phyloP scores from a whole-genome alignment of 1,139 yeast species.

The Diutina neorugosa region DNA sequence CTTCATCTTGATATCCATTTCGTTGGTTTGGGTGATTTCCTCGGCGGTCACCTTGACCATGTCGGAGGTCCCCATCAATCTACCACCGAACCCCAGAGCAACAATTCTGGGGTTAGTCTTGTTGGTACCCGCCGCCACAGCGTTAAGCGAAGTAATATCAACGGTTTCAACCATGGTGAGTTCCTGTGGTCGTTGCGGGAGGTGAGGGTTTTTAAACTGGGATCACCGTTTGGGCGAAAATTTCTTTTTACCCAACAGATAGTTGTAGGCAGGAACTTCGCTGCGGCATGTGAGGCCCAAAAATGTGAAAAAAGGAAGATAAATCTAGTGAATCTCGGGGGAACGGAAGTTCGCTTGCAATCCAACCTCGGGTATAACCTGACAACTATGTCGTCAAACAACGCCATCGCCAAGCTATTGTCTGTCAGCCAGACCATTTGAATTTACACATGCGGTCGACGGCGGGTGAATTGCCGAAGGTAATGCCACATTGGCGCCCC shows the following conservation, averaged over 20 bases:
- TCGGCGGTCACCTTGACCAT: conserved; percentile 58
- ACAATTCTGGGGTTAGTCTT: conserved; percentile 58
- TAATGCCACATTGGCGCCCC: background rate
- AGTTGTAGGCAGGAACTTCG: background rate
- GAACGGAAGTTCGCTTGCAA: background rate
- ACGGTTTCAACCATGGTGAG: conserved; percentile 35
- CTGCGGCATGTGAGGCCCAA: conserved; percentile 2
- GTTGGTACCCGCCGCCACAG: conserved; percentile 82
- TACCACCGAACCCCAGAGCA: conserved; percentile 68
- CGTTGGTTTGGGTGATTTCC: conserved; percentile 41
- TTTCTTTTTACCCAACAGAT: conserved; percentile 5
- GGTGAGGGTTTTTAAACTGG: background rate
- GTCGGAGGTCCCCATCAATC: conserved; percentile 68
- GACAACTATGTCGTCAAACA: background rate
- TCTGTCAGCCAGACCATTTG: background rate
- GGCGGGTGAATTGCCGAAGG: background rate
- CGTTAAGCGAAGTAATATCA: conserved; percentile 65
- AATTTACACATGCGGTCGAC: background rate
- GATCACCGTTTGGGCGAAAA: background rate
- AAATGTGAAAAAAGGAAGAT: conserved; percentile 3
- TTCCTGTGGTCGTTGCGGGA: background rate
- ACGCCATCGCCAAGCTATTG: background rate
- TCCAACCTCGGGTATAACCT: background rate
- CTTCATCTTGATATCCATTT: conserved; percentile 31
- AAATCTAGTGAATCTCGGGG: background rate